Evolutionary conservation across 805 yeast species (phyloP).

Genomic region (Metschnikowia rubicola): DNA sequence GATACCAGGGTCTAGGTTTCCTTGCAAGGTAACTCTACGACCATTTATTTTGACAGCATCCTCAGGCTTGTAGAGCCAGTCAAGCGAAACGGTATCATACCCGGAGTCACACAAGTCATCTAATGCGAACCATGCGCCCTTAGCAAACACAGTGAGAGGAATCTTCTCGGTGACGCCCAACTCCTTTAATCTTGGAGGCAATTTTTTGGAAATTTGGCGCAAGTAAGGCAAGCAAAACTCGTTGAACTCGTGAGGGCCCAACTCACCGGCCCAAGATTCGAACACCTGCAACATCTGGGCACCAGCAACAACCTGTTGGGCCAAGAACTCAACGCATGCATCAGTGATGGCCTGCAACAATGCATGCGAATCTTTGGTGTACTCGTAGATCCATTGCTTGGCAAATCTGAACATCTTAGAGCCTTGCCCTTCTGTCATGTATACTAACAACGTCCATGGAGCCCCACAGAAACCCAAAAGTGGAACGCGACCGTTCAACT

Average conservation of each 20-base stretch:
- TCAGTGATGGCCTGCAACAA: conserved; percentile 78
- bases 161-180: conserved; percentile 67
- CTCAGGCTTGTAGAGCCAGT: conserved; percentile 84
- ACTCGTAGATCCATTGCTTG: conserved; percentile 85
- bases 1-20: conserved; percentile 92
- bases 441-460: conserved; percentile 95
- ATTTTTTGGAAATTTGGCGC: conserved; percentile 63
- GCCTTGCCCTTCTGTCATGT: conserved; percentile 98
- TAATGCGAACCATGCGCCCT: conserved; percentile 96
- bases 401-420: conserved; percentile 87
- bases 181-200: conserved; percentile 68
- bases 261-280: conserved; percentile 97
- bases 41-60: conserved; percentile 77
- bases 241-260: conserved; percentile 83
- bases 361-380: conserved; percentile 66
- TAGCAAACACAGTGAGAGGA: conserved; percentile 89
- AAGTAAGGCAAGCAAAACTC: conserved; percentile 89
- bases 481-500: conserved; percentile 88
- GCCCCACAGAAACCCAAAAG: conserved; percentile 95
- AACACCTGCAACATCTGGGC: conserved; percentile 97
- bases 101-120: conserved; percentile 79
- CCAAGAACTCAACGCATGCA: conserved; percentile 86
- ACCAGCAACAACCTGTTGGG: conserved; percentile 94
- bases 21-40: conserved; percentile 80
- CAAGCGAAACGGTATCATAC: conserved; percentile 85